Conservation (phyloP, 2,329 filamentous ascomycete species). For the Xylariomycetidae sp. region DNA sequence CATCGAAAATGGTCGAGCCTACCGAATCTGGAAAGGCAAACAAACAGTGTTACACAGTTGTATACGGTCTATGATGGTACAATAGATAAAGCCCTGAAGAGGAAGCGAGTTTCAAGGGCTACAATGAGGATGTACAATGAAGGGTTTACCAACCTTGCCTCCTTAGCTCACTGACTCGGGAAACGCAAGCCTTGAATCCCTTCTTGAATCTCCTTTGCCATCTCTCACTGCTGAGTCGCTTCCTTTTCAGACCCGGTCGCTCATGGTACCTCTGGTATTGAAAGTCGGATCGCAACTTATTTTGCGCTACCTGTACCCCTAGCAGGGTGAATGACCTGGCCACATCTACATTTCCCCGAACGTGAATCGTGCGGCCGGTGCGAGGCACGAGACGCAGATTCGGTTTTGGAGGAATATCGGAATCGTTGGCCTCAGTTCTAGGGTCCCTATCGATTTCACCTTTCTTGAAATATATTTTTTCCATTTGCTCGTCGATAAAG, state of each 20-base stretch:
- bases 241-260: slow-evolving; percentile 69
- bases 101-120: no score
- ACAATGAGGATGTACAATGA: slow-evolving; percentile 8
- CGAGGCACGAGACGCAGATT: slow-evolving; percentile 36
- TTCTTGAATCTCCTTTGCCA: slow-evolving; percentile 66
- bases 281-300: slow-evolving; percentile 54
- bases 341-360: slow-evolving; percentile 39
- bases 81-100: no score
- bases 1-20: no score
- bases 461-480: no score
- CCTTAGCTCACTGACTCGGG: slow-evolving; percentile 64
- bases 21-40: no score
- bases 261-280: slow-evolving; percentile 67
- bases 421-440: slow-evolving; percentile 5
- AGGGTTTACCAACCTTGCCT: slow-evolving; percentile 68
- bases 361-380: slow-evolving; percentile 39
- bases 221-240: slow-evolving; percentile 65
- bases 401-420: slow-evolving; percentile 9
- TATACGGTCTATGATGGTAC: no score
- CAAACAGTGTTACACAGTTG: no score
- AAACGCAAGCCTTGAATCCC: slow-evolving; percentile 62
- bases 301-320: slow-evolving; percentile 37
- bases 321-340: slow-evolving; percentile 41
- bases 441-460: no score
- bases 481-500: no score